phyloP scores from a whole-genome alignment of 768 basidiomycete species.

The Lentinula raphanica region DNA sequence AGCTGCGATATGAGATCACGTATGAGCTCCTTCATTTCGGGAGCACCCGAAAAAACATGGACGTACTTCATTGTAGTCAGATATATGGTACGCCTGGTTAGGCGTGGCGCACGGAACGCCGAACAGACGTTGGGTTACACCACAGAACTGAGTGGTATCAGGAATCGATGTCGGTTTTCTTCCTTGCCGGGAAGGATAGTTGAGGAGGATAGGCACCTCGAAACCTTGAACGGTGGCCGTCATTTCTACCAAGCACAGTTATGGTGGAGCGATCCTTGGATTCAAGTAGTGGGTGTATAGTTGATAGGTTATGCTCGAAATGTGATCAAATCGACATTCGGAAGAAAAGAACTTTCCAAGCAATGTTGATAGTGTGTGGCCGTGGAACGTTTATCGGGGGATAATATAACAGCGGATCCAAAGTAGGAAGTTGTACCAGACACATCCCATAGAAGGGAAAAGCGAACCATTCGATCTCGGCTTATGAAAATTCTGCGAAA shows the following conservation, averaged over 20 bases:
- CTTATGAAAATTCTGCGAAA: background rate
- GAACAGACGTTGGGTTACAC: slow-evolving; percentile 14
- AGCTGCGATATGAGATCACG: slow-evolving; percentile 9
- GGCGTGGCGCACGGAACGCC: slow-evolving; percentile 16
- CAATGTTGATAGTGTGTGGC: background rate
- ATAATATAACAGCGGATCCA: background rate
- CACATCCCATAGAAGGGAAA: background rate
- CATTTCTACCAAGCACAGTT: background rate
- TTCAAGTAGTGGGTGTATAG: no score
- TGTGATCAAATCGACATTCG: background rate
- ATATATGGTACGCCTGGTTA: slow-evolving; percentile 13
- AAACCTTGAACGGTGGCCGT: background rate
- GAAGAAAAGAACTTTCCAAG: background rate
- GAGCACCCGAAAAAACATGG: background rate
- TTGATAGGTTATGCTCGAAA: background rate
- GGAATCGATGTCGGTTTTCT: slow-evolving; percentile 18
- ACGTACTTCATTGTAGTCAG: slow-evolving; percentile 17
- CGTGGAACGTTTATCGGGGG: background rate
- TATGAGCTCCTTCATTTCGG: background rate
- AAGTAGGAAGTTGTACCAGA: background rate
- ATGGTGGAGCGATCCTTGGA: background rate
- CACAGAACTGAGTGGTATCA: slow-evolving; percentile 18
- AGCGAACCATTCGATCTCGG: background rate
- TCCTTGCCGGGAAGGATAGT: slow-evolving; percentile 13
- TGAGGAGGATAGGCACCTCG: slow-evolving; percentile 13